Evolutionary conservation across 202 grass and related monocot genomes (phyloP).

Genomic region (Saccharum hybrid): DNA sequence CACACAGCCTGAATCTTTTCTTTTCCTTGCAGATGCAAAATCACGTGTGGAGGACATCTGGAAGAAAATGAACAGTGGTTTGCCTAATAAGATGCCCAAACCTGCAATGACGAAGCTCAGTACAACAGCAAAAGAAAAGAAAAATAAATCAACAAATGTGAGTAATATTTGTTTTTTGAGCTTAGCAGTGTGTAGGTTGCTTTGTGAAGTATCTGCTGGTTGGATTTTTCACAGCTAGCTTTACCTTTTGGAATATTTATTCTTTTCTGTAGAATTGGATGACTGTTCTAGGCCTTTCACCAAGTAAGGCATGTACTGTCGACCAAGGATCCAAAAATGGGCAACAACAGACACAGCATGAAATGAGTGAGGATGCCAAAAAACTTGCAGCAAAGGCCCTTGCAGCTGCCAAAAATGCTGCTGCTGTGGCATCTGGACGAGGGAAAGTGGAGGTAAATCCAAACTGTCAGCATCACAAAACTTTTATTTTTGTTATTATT

Average conservation of each 20-base stretch:
- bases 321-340: conserved; percentile 45
- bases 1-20: conserved; percentile 36
- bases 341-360: conserved; percentile 49
- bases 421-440: conserved; percentile 59
- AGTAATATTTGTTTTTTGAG: conserved; percentile 44
- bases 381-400: conserved; percentile 79
- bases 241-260: conserved; percentile 19
- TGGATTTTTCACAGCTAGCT: neutral
- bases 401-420: conserved; percentile 75
- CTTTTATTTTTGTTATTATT: neutral
- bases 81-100: conserved; percentile 69
- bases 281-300: conserved; percentile 66
- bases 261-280: conserved; percentile 77
- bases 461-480: neutral
- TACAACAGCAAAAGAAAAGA: conserved; percentile 59
- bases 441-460: conserved; percentile 84
- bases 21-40: conserved; percentile 61
- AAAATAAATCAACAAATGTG: conserved; percentile 67
- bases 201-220: conserved; percentile 11
- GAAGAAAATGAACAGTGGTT: conserved; percentile 95
- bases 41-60: conserved; percentile 83
- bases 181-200: neutral
- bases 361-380: conserved; percentile 75
- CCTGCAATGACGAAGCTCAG: conserved; percentile 58
- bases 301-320: conserved; percentile 47